Evolutionary conservation across 108 stramenopile genomes (phyloP), one percentile per base, ranked within the genome.

Genomic region (Chaetoceros muelleri): DNA sequence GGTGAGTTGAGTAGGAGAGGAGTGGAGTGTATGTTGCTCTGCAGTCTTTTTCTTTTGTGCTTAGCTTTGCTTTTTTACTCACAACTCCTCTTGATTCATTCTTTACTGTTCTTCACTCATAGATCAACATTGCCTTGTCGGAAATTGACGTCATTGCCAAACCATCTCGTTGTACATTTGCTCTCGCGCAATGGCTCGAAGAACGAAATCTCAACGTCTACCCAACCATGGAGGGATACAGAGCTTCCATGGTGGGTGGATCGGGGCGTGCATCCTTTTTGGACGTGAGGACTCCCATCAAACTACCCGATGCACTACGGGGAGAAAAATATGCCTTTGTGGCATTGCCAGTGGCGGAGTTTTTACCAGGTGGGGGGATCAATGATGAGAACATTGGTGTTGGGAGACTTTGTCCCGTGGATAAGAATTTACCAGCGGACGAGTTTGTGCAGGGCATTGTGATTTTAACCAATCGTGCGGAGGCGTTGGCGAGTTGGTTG

Each of bases 301-400:
- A 87, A 62, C 65, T 97, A 44, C 96, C 96, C 7, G 96, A 97
- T 68, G 83, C 93, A 0, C 60, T 97, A 40, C 80, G 94, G 18
- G 96, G 96, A 30, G 96, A 97, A 71, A 85, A 95, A 67, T 97
- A 95, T 70, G 96, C 96, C 2, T 97, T 97, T 60, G 94, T 95
- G 5, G 75, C 76, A 7, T 63, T 97, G 52, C 96, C 96, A 2
- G 57, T 95, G 24, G 81, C 87, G 0, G 94, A 95, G 66, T 93
- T 96, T 57, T 55, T 90, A 18, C 60, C 75, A 50, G 93, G 93
- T 28, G 90, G 90, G 2, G 78, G 76, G 24, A 70, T 94, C 31
- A 76, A 64, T 24, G 62, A 69, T 2, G 79, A 86, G 17, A 90
- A 82, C 49, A 76, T 94, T 50, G 93, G 93, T 40, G 76, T 88